phyloP scores from a whole-genome alignment of 129 eudicot genomes.

The Sambucus nigra region DNA sequence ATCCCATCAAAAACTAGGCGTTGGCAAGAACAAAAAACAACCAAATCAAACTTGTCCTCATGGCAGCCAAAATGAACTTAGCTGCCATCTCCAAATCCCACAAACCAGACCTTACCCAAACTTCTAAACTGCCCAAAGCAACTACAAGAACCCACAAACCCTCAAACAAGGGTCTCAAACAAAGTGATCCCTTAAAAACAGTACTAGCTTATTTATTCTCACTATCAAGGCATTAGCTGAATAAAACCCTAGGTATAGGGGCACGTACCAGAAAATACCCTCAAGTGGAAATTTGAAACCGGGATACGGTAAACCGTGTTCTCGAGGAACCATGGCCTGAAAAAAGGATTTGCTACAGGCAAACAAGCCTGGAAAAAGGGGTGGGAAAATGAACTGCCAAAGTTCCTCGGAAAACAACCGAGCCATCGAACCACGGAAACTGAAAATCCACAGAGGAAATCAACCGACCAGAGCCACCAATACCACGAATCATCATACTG shows the following conservation, averaged over 20 bases:
- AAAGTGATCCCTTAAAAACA: neutral
- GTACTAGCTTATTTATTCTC: neutral
- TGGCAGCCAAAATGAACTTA: conserved; percentile 23
- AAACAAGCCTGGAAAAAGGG: conserved; percentile 37
- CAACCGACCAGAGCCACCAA: conserved; percentile 27
- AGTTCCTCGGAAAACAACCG: conserved; percentile 45
- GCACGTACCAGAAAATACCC: neutral
- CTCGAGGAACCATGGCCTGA: conserved; percentile 33
- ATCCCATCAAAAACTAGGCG: conserved; percentile 50
- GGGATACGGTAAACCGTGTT: conserved; percentile 23
- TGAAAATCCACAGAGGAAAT: too few species aligned
- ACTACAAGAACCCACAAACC: conserved; percentile 15
- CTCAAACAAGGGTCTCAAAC: neutral
- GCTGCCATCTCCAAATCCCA: conserved; percentile 58
- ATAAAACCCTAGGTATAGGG: neutral
- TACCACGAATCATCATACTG: conserved; percentile 5
- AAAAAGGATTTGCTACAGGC: conserved; percentile 36
- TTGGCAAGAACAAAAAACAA: conserved; percentile 56
- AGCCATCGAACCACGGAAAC: conserved; percentile 12
- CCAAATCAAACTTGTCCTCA: conserved; percentile 59
- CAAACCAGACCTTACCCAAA: conserved; percentile 30
- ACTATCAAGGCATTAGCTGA: neutral
- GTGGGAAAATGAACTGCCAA: conserved; percentile 26
- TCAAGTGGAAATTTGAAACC: conserved; percentile 3
- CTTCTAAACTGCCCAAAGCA: conserved; percentile 20